Evolutionary conservation across 228 moss, liverwort and hornwort genomes (phyloP).

Genomic region (Sphagnum fallax): DNA sequence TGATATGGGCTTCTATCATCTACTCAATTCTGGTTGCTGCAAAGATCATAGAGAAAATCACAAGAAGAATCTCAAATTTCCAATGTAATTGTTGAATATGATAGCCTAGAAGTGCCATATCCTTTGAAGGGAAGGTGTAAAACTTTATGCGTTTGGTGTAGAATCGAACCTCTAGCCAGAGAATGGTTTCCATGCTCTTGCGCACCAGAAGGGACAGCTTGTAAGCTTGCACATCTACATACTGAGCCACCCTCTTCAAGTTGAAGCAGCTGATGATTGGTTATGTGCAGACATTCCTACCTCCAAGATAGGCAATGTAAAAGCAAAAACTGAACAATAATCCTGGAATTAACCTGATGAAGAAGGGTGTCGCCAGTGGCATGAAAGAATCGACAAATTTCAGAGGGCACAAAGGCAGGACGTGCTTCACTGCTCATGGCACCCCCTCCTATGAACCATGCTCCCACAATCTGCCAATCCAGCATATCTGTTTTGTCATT

Average conservation of each 20-base stretch:
- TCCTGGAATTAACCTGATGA: conserved; percentile 20
- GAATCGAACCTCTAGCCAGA: background rate
- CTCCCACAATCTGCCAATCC: conserved; percentile 31
- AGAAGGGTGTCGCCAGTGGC: conserved; percentile 48
- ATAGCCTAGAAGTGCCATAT: too few species aligned
- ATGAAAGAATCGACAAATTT: conserved; percentile 43
- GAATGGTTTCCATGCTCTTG: conserved; percentile 1
- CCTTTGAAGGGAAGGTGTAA: too few species aligned
- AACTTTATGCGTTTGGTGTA: too few species aligned
- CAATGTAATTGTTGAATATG: too few species aligned
- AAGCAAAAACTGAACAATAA: too few species aligned
- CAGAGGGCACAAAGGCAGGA: conserved; percentile 52
- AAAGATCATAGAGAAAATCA: too few species aligned
- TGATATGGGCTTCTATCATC: too few species aligned
- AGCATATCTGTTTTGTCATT: background rate
- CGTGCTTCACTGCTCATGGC: conserved; percentile 56
- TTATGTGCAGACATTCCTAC: too few species aligned
- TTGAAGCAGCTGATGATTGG: background rate
- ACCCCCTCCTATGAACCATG: conserved; percentile 57
- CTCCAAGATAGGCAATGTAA: background rate
- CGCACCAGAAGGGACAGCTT: background rate
- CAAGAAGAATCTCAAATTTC: too few species aligned
- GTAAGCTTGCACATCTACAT: background rate
- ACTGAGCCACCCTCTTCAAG: conserved; percentile 1
- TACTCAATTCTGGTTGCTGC: too few species aligned